Base-by-base conservation (phyloP, 2,329 filamentous ascomycete genomes). In the Colletotrichum graminicola region DNA sequence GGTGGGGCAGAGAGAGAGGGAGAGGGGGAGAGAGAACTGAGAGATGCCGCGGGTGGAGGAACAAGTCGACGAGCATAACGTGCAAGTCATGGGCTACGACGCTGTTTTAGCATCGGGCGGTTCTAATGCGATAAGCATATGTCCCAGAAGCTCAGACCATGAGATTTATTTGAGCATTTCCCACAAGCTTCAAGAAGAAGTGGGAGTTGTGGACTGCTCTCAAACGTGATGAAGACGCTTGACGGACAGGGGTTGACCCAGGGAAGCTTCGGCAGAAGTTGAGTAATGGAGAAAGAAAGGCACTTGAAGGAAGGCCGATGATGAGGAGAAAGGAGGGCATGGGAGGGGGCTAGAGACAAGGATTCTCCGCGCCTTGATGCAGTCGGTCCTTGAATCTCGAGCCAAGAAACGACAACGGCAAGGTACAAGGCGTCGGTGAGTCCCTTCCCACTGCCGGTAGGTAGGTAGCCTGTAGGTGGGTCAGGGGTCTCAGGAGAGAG, bases 281-380 rank as follows among this genome's bases (percentile, higher is more conserved):
- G 29, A 66, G 62, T 54, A 49, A 61, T 55, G 39, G 43, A 39
- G 39, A 8, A 6, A 39, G 39, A 8, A 6, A 26, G 43, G 23
- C 23, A 32, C n/a, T 45, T 32, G 45, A n/a, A 26, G 43, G 34
- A 49, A 56, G 34, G 21, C 29, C 39, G 39, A 29, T 49, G 41
- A 47, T 26, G 29, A 47, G 45, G 45, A 47, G 45, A 47, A 12
- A 3, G 6, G n/a, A 21, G 43, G n/a, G n/a, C n/a, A n/a, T n/a
- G n/a, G n/a, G n/a, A n/a, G n/a, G n/a, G 55, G n/a, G 21, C 29
- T 8, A 1, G 32, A 47, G 65, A 34, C 23, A 47, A 68, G 65
- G 65, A 60, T 72, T 72, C 69, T 61, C 69, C 60, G 69, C 54
- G 69, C 52, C 60, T 59, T 68, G 5, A 55, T 71, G 68, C 68